Evolutionary conservation across 2,329 filamentous ascomycete genomes (phyloP).

Genomic region (Sodiomyces alkalinus): DNA sequence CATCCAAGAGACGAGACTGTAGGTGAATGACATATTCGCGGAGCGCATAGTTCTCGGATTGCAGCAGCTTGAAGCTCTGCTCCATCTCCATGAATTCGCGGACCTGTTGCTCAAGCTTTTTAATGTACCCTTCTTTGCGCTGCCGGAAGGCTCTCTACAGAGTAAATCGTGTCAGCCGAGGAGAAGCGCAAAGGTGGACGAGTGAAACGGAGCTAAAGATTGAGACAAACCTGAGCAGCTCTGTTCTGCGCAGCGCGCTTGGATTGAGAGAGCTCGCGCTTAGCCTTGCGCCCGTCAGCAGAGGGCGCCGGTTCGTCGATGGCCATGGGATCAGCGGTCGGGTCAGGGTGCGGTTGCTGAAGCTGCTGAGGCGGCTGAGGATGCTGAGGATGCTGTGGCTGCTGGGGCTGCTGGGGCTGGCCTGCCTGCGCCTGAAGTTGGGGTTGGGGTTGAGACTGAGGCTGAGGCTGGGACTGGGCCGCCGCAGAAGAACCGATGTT

Average conservation of each 20-base stretch:
- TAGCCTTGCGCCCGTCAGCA: constrained; percentile 55
- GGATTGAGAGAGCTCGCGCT: constrained; percentile 84
- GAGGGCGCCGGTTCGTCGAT: constrained; percentile 19
- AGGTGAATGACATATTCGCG: constrained; percentile 87
- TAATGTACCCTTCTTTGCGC: constrained; percentile 95
- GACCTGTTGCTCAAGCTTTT: constrained; percentile 89
- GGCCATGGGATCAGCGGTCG: constrained; percentile 13
- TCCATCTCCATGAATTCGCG: constrained; percentile 65
- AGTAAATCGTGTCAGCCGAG: too few relatives aligned
- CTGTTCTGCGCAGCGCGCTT: constrained; percentile 95
- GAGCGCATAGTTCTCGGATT: constrained; percentile 78
- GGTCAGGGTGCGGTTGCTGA: constrained; percentile 6
- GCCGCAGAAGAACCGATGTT: constrained; percentile 12
- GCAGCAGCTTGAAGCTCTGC: constrained; percentile 62
- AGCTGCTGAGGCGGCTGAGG: constrained; percentile 16
- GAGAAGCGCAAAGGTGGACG: too few relatives aligned
- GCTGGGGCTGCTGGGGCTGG: constrained; percentile 12
- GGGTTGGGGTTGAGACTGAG: neutral
- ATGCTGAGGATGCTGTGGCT: constrained; percentile 7
- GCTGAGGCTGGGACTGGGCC: constrained; percentile 5
- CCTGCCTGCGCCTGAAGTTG: neutral
- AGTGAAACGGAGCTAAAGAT: too few relatives aligned
- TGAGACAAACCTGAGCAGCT: constrained; percentile 75
- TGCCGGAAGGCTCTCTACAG: constrained; percentile 97
- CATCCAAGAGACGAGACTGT: constrained; percentile 73